phyloP scores from a whole-genome alignment of 2,329 filamentous ascomycete genomes.

The Colletotrichum chlorophyti region DNA sequence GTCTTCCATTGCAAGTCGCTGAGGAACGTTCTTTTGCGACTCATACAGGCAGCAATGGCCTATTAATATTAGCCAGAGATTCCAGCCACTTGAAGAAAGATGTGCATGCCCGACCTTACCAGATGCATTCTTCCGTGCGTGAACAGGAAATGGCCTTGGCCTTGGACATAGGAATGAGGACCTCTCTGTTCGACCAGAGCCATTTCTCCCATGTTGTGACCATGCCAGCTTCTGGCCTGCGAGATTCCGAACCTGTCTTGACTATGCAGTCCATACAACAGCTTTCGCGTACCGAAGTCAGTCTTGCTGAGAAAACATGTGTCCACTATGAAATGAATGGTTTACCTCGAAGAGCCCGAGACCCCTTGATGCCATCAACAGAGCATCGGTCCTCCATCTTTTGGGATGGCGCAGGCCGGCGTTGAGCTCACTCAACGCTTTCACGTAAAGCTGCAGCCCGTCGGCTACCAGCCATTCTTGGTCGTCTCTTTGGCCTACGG shows the following conservation, averaged over 20 bases:
- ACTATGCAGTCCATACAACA: slow-evolving; percentile 26
- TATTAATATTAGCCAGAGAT: background rate
- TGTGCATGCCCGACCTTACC: background rate
- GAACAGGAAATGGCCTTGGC: slow-evolving; percentile 30
- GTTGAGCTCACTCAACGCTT: slow-evolving; percentile 24
- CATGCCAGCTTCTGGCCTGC: slow-evolving; percentile 26
- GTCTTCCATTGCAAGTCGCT: slow-evolving; percentile 38
- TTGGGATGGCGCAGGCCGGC: background rate
- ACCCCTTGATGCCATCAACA: slow-evolving; percentile 2
- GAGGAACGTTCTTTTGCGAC: slow-evolving; percentile 23
- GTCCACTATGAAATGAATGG: background rate
- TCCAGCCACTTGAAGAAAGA: background rate
- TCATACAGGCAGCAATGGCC: background rate
- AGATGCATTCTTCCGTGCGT: slow-evolving; percentile 31
- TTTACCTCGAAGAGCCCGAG: slow-evolving; percentile 30
- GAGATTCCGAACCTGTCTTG: background rate
- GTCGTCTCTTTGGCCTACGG: slow-evolving; percentile 27
- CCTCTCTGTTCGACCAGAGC: slow-evolving; percentile 10
- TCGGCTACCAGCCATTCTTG: slow-evolving; percentile 22
- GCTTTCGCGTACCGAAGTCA: slow-evolving; percentile 2
- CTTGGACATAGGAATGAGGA: slow-evolving; percentile 2
- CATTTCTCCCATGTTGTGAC: slow-evolving; percentile 24
- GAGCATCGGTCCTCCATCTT: slow-evolving; percentile 5
- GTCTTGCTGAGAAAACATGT: background rate
- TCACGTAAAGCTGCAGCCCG: slow-evolving; percentile 30